Base-by-base conservation (phyloP, 129 eudicot species). In the Pseudognaphalium luteoalbum region DNA sequence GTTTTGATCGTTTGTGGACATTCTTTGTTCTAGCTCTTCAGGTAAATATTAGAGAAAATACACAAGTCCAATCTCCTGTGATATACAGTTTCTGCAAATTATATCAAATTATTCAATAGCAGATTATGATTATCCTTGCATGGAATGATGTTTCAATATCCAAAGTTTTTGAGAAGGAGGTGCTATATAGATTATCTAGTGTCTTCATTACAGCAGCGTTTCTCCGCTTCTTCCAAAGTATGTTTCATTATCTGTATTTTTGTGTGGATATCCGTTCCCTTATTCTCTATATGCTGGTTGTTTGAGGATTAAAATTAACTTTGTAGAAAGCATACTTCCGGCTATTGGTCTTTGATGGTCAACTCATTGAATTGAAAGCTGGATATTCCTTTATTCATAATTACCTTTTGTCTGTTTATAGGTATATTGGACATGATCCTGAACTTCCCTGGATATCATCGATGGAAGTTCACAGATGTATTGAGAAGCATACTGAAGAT, bases 1-100 rank as follows among this genome's bases (percentile, higher is more conserved):
- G 99, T 80, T 95, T 81, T 80, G 99, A 91, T 75, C 99, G 99
- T 72, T 73, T 95, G 71, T 95, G 99, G 99, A 87, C 99, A 39
- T 95, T 95, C 74, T 87, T 89, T 32, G 59, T 87, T 70, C 89
- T 95, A 83, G 88, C 83, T 63, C 84, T 95, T 11, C 99, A 95
- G 94, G 97, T 95, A 65, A 59, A 62, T 65, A 75, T 51, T 39
- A 67, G 69, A 59, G 57, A 51, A 25, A 66, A 70, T 21, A 28
- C 8, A 37, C 29, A 77, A 14, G 47, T 58, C 50, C 9, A 15
- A 68, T 68, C 30, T 60, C 61, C 74, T 72, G 37, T 21, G 44
- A 76, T 57, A 42, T 34, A 33, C 47, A 68, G 68, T 39, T 19
- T 72, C 54, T 80, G 30, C 54, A 69, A 66, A 50, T 76, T 61